Percentiles rank a stretch among this genome's conserved stretches.
Conservation (phyloP, 2,329 filamentous ascomycete genomes). For the Clonostachys byssicola region DNA sequence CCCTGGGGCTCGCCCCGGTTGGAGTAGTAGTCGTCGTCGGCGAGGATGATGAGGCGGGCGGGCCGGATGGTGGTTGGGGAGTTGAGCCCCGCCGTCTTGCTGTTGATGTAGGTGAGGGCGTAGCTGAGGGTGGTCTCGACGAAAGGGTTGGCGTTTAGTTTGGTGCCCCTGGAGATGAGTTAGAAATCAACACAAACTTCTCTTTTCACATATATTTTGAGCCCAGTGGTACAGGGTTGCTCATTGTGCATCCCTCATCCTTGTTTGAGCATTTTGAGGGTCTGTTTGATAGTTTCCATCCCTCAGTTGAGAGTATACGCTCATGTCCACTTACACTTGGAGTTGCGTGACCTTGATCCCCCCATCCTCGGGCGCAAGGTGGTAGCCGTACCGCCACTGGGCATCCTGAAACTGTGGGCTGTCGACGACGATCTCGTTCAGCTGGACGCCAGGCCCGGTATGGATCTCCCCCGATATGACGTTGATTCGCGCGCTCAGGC, state of each 20-base stretch:
- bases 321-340: constrained; percentile 58
- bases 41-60: constrained; percentile 77
- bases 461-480: constrained; percentile 54
- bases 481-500: constrained; percentile 64
- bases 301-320: not conserved
- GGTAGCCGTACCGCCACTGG: constrained; percentile 83
- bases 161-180: constrained; percentile 31
- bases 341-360: constrained; percentile 79
- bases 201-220: not conserved
- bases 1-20: constrained; percentile 27
- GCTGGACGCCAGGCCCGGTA: constrained; percentile 58
- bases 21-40: constrained; percentile 97
- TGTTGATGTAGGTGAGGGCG: constrained; percentile 74
- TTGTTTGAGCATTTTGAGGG: no score
- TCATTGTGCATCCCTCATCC: not conserved
- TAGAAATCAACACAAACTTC: not conserved
- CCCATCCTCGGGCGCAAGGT: constrained; percentile 64
- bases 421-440: constrained; percentile 74
- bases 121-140: constrained; percentile 90
- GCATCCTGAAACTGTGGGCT: constrained; percentile 90
- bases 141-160: constrained; percentile 66
- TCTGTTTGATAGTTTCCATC: no score
- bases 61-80: constrained; percentile 63
- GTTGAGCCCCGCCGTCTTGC: constrained; percentile 43
- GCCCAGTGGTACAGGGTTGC: no score